Evolutionary conservation across 106 monocot species (phyloP).

Genomic region (Dendrobium nobile): DNA sequence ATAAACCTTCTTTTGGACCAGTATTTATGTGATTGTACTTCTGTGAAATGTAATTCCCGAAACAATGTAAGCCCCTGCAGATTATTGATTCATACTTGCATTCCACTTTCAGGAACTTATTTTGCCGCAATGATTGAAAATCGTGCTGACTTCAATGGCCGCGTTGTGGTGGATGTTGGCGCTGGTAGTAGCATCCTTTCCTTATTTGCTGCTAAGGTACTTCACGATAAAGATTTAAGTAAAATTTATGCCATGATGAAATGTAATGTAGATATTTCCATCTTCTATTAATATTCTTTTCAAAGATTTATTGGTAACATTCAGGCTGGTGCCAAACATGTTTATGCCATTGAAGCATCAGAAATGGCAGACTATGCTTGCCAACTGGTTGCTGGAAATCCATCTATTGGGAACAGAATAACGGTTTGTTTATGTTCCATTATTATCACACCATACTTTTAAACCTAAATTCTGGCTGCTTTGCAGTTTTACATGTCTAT

Average conservation of each 20-base stretch:
- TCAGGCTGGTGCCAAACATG: slow-evolving; percentile 97
- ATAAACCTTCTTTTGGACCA: background rate
- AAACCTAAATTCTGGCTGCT: background rate
- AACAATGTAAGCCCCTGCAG: background rate
- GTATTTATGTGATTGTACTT: background rate
- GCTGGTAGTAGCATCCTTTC: slow-evolving; percentile 98
- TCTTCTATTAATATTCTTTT: background rate
- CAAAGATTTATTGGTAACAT: background rate
- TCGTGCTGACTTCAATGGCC: slow-evolving; percentile 61
- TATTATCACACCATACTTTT: background rate
- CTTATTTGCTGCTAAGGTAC: slow-evolving; percentile 92
- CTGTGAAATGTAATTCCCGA: background rate
- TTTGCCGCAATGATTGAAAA: slow-evolving; percentile 91
- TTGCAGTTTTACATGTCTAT: background rate
- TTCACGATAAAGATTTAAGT: background rate
- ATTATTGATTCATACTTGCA: background rate
- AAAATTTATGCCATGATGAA: background rate
- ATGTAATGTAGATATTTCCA: background rate
- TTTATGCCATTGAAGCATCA: slow-evolving; percentile 96
- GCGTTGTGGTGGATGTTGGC: slow-evolving; percentile 98
- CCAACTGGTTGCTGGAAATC: slow-evolving; percentile 74
- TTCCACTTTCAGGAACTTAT: slow-evolving; percentile 61
- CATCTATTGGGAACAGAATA: slow-evolving; percentile 68
- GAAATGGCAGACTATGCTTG: slow-evolving; percentile 97
- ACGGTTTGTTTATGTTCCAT: slow-evolving; percentile 40